Evolutionary conservation across 2,329 filamentous ascomycete genomes (phyloP), one percentile per base, ranked within the genome.

Genomic region (Penicillium sumatraense): DNA sequence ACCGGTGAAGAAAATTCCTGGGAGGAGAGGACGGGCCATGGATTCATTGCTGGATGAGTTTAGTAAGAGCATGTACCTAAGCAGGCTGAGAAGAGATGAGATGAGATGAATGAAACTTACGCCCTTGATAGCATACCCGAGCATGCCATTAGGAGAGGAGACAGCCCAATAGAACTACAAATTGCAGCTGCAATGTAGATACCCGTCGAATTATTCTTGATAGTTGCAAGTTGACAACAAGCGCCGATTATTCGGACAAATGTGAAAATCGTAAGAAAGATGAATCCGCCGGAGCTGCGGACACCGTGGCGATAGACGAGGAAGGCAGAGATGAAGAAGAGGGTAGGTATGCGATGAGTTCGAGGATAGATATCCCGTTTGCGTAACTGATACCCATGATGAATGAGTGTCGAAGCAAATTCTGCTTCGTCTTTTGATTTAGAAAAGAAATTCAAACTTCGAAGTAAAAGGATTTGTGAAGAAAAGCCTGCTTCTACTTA

Each of bases 221-320:
- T 80, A 4, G 80, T 79, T 16, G 79, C 74, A 5, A 86, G 77
- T 57, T 83, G 72, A 54, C 83, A 75, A 35, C 74, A 61, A 5
- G 78, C 72, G 38, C 83, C 83, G 21, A 82, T 63, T 41, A 85
- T 75, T 33, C 84, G 81, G 11, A 79, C 69, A 3, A 83, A 58
- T 29, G 77, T 79, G 65, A 87, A 82, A 33, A 84, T 62, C 42
- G 82, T 63, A 6, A 86, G 73, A 65, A 81, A 84, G n/a, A 82
- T 62, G 79, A 82, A 86, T 40, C 83, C 83, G 0, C 77, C 72
- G 51, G 71, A 77, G 38, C 73, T 74, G 3, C 69, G 61, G 41
- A 76, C 65, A 27, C 76, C 76, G 63, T 78, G 76, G 11, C 68
- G 70, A 27, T 52, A 56, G 54, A 69, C 71, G 33, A 77, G 58